Base-by-base conservation (phyloP, 2,329 filamentous ascomycete species). In the Ustulina deusta region DNA sequence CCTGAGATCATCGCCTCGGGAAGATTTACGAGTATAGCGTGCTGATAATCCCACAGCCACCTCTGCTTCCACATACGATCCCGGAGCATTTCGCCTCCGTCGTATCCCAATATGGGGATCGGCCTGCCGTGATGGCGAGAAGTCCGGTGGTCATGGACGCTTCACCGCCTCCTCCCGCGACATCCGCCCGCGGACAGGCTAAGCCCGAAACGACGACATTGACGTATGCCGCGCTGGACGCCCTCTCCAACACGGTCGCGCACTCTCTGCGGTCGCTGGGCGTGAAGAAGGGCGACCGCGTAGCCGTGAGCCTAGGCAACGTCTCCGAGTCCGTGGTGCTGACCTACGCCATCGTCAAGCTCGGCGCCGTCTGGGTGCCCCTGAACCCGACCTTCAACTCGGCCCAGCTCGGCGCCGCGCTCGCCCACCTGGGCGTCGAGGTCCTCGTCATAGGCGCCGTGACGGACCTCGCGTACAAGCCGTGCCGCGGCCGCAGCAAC, bases 341-440 rank as follows among this genome's bases (percentile, higher is more conserved):
- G 22, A 95, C 91, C 6, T 98, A 98, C 80, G 94, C 94, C 0
- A 79, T 96, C 62, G 97, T 95, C 83, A 98, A 98, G 80, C 86
- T 98, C 10, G 96, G 96, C n/a, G 95, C 93, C 27, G 88, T 98
- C 58, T 83, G 98, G 69, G 94, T 97, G n/a, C 96, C 95, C 0
- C 82, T 98, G 27, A 98, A 99, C 78, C 95, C 94, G 22, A 91
- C 89, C 1, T 98, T 98, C 83, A 97, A 93, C 73, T 85, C 88
- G 3, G 79, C 83, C 5, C 96, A 98, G 82, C 89, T 98, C 9
- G 84, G 88, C 5, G 87, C 93, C 2, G 95, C 94, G 0, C 83
- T 98, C 32, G 86, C 85, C 9, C 94, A 97, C 75, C 86, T 99
- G 0, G 85, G 84, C 7, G 90, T 89, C 13, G 86, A 88, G 56